phyloP scores from a whole-genome alignment of 306 rosid genomes.

The Malus sieversii region DNA sequence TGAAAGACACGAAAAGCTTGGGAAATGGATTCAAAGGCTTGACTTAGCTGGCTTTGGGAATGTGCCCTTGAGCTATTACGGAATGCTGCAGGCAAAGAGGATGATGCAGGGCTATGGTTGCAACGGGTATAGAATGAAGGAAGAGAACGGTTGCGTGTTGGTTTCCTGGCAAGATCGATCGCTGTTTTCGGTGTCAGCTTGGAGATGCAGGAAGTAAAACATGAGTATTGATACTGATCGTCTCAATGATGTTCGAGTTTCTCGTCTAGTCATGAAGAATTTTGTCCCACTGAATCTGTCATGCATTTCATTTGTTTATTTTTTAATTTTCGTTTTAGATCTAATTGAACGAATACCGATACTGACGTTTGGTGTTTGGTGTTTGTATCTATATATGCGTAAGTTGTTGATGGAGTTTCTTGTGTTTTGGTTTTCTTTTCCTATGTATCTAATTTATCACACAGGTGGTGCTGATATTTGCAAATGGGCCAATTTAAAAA shows the following conservation, averaged over 20 bases:
- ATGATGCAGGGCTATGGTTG: constrained; percentile 66
- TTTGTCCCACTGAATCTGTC: background rate
- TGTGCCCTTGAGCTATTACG: constrained; percentile 56
- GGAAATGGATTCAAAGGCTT: constrained; percentile 67
- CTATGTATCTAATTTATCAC: background rate
- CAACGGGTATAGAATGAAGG: constrained; percentile 75
- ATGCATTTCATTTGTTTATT: constrained; percentile 5
- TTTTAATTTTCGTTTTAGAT: constrained; percentile 1
- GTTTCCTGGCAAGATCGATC: constrained; percentile 82
- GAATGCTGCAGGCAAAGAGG: constrained; percentile 60
- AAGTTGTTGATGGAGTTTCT: background rate
- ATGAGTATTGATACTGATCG: background rate
- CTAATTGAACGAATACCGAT: background rate
- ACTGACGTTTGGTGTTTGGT: background rate
- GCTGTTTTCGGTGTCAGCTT: constrained; percentile 66
- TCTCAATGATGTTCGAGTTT: background rate
- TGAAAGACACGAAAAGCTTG: constrained; percentile 78
- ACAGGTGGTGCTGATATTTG: too few species aligned
- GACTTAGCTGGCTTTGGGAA: constrained; percentile 60
- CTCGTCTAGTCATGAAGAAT: background rate
- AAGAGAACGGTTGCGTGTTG: constrained; percentile 57
- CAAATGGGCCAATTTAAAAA: too few species aligned
- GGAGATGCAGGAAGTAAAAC: constrained; percentile 72
- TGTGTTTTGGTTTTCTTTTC: background rate
- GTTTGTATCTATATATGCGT: background rate